These are phyloP conservation scores for Stemphylium vesicarium DNA, from an alignment of 2,329 filamentous ascomycete species.

Conservation along the genomic window DNA sequence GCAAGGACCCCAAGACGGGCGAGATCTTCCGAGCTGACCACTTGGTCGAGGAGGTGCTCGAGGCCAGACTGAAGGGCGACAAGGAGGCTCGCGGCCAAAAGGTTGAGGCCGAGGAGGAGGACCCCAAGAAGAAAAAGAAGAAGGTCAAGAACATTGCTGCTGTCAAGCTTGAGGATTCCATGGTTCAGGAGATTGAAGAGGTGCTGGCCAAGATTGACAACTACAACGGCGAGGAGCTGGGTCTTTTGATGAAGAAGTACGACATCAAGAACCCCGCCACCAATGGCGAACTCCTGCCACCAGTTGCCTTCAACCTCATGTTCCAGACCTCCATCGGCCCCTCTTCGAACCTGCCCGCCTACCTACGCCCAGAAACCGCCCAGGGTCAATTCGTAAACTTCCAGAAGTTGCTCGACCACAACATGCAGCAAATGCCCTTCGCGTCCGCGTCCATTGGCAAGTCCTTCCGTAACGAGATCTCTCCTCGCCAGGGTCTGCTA, in stretches of 20 bases:
- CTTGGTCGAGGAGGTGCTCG: conserved; percentile 92
- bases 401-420: conserved; percentile 93
- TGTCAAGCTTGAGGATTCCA: conserved; percentile 83
- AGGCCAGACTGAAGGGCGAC: conserved; percentile 84
- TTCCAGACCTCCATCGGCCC: conserved; percentile 96
- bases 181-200: conserved; percentile 90
- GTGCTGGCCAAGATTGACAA: conserved; percentile 94
- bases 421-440: conserved; percentile 94
- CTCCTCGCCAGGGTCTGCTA: conserved; percentile 85
- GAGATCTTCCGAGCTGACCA: conserved; percentile 97
- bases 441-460: conserved; percentile 97
- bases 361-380: conserved; percentile 78
- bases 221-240: conserved; percentile 85
- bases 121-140: conserved; percentile 88
- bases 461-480: conserved; percentile 98
- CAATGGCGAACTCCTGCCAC: conserved; percentile 75
- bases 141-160: conserved; percentile 67
- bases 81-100: conserved; percentile 89
- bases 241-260: conserved; percentile 83
- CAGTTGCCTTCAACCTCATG: conserved; percentile 97
- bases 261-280: conserved; percentile 88
- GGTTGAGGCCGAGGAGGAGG: conserved; percentile 76
- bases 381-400: conserved; percentile 99
- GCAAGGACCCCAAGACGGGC: conserved; percentile 96
- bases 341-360: conserved; percentile 79